Base-by-base conservation (phyloP, 2,329 filamentous ascomycete species). In the Aspergillus hiratsukae region DNA sequence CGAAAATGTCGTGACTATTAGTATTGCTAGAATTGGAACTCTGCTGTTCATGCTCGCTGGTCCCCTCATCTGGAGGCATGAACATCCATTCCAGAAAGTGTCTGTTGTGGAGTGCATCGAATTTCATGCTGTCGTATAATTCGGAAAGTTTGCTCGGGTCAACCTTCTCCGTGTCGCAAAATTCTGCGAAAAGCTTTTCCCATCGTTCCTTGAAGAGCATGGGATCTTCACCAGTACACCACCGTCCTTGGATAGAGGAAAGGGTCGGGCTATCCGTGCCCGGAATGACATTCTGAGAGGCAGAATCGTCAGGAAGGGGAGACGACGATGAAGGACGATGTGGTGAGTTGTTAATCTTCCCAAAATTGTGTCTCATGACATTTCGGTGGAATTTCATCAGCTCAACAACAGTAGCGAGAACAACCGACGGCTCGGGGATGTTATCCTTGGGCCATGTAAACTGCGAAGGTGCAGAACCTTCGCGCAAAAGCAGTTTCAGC, bases 41-140 rank as follows among this genome's bases (percentile, higher is more conserved):
- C 2, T 69, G 63, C 43, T 70, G 70, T 19, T 73, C 73, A 61
- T 89, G 86, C 52, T 93, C 89, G 53, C 89, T 88, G 10, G 93
- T 78, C 75, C 96, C 90, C 57, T 81, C 82, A 66, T 85, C 87
- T 35, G 90, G 87, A 1, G 94, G 94, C 17, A 91, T 96, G 66
- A 99, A 99, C 0, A 97, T 88, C 90, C 94, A 97, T 73, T 99
- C 94, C 3, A 99, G 79, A 68, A 99, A 99, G 60, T 91, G 90
- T 2, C 94, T 87, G 70, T 99, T 99, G 75, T 99, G 95, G 14
- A 99, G 81, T 1, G 94, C 94, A 72, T 99, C 94, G 62, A 97
- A 99, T 74, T 99, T 99, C 94, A 99, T 97, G 21, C 93, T 97
- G 73, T 99, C 94, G 72, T 99, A 99, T 2, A 99, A 83, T 76